Conservation (phyloP, 2,329 filamentous ascomycete genomes). For the Neospermospora avenae region DNA sequence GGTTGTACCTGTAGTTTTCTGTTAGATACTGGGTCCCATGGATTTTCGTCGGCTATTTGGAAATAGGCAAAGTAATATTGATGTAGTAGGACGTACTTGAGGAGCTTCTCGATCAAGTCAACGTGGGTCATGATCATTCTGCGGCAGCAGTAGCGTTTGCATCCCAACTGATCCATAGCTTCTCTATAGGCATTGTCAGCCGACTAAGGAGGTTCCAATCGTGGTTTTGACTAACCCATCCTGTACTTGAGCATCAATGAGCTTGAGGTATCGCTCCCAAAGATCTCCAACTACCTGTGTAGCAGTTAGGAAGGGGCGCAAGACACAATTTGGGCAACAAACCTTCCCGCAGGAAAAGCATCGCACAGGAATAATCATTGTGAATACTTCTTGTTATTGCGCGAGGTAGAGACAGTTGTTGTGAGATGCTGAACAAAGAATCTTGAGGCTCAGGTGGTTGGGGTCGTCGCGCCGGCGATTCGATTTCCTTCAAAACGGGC, state of each 20-base stretch:
- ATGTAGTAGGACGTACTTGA: constrained; percentile 60
- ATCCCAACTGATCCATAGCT: constrained; percentile 91
- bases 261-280: constrained; percentile 91
- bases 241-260: constrained; percentile 73
- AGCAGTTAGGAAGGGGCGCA: constrained; percentile 9
- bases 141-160: constrained; percentile 96
- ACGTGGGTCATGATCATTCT: constrained; percentile 99
- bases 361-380: constrained; percentile 97
- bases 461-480: constrained; percentile 9
- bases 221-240: constrained; percentile 61
- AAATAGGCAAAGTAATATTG: background rate
- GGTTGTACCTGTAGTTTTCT: constrained; percentile 43
- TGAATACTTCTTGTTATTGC: constrained; percentile 35
- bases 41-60: background rate
- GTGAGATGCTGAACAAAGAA: background rate
- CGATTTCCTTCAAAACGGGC: background rate
- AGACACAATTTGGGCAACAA: constrained; percentile 29
- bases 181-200: constrained; percentile 55
- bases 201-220: background rate
- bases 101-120: constrained; percentile 95
- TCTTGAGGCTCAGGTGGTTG: background rate
- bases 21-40: constrained; percentile 15
- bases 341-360: constrained; percentile 99
- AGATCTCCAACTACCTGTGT: constrained; percentile 88
- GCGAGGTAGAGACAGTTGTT: background rate